These are phyloP conservation scores for Naganishia sp. DNA, from an alignment of 1,284 basidiomycete genomes.

Conservation along the genomic window DNA sequence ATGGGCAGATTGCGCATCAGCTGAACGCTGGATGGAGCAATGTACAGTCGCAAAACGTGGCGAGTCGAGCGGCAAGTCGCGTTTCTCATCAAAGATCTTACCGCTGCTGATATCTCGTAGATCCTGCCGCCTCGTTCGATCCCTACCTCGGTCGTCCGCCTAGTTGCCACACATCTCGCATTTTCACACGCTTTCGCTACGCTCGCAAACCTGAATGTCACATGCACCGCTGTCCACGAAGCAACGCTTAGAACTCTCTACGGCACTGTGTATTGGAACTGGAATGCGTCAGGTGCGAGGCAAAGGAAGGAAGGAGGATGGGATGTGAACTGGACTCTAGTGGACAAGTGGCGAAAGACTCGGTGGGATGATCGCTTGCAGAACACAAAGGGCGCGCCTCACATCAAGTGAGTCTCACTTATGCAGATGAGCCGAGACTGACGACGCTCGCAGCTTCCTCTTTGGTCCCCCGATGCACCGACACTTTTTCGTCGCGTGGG, in stretches of 20 bases:
- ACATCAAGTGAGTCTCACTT: conserved; percentile 3
- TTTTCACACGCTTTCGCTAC: conserved; percentile 14
- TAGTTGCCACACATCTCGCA: conserved; percentile 8
- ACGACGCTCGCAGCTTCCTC: conserved; percentile 2
- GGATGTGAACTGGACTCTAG: background rate
- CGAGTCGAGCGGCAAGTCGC: background rate
- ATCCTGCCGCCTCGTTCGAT: background rate
- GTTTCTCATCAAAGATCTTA: background rate
- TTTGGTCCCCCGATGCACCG: conserved; percentile 20
- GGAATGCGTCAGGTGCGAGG: conserved; percentile 4
- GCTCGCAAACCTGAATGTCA: conserved; percentile 10
- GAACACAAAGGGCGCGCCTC: background rate
- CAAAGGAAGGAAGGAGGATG: background rate
- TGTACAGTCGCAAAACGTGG: background rate
- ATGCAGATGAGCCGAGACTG: background rate
- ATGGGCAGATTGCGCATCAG: too few species aligned
- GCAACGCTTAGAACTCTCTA: background rate
- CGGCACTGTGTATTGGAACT: conserved; percentile 17
- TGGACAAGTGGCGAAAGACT: background rate
- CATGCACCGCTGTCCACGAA: conserved; percentile 7
- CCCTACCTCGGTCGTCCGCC: background rate
- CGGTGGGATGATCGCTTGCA: conserved; percentile 14
- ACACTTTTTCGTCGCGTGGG: conserved; percentile 16
- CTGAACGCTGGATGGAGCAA: background rate
- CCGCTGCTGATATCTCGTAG: conserved; percentile 1